Percentiles rank a stretch among this genome's conserved stretches.
Evolutionary conservation across 345 rosid genomes (phyloP).

Genomic region (Populus pruinosa): DNA sequence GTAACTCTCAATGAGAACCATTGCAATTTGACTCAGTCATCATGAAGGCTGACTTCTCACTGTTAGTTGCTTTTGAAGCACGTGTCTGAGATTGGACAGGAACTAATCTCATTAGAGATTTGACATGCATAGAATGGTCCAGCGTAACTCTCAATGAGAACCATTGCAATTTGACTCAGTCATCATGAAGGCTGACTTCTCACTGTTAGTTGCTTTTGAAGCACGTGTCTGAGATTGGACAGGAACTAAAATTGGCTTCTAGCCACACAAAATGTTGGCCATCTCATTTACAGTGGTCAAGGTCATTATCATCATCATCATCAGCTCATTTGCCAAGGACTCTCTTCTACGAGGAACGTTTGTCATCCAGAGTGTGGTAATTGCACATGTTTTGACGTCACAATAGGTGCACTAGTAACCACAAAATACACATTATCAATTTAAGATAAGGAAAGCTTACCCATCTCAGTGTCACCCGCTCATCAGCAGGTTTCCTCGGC

Average conservation of each 20-base stretch:
- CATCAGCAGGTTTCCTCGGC: constrained; percentile 45
- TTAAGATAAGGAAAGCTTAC: constrained; percentile 41
- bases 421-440: constrained; percentile 7
- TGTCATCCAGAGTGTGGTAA: background rate
- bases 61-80: background rate
- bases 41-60: background rate
- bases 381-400: background rate
- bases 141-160: too few species aligned
- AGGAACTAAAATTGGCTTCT: background rate
- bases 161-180: too few species aligned
- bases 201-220: background rate
- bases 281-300: background rate
- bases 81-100: background rate
- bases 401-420: background rate
- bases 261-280: background rate
- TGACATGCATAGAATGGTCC: too few species aligned
- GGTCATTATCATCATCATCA: background rate
- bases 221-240: background rate
- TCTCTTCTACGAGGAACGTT: background rate
- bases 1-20: too few species aligned
- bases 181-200: background rate
- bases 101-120: too few species aligned
- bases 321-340: background rate
- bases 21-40: too few species aligned
- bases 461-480: constrained; percentile 86